Base-by-base conservation (phyloP, 1,284 basidiomycete genomes). In the Clitocybe nebularis region DNA sequence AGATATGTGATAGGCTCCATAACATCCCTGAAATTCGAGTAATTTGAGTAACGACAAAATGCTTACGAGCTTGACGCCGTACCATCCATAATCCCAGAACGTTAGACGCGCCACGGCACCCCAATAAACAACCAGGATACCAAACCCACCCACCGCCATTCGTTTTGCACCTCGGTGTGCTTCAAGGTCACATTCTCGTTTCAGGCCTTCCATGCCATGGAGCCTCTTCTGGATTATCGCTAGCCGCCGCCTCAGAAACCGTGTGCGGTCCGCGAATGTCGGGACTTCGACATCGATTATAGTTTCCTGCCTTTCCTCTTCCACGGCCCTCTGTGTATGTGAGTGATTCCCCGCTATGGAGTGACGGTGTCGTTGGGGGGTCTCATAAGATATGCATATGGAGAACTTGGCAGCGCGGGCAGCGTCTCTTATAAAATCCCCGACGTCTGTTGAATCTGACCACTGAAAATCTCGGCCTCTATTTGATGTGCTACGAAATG, bases 1-100 rank as follows among this genome's bases (percentile, higher is more conserved):
- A 81, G 63, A 55, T 82, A 81, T 3, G 78, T 84, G 35, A 83
- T 72, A 1, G 81, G 82, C 54, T 85, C 81, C 79, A 83, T 84
- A 7, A 81, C 61, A 50, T 84, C 81, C 80, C 79, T 80, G 29
- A 50, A 35, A 33, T 16, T 24, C 21, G 8, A 23, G 13, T 5
- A 23, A 17, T 14, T 7, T 32, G 7, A 38, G 21, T 25, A 17
- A 11, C 30, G 44, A 21, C 10, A 11, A 16, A 38, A 32, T 7
- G 14, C 4, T 3, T 3, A 14, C 17, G 21, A 43, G 20, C 9
- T 36, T 26, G 10, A 11, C 23, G 13, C 0, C 66, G 33, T 42
- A 75, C 75, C 75, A 79, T 13, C 76, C 76, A 47, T 65, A 74
- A 55, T 79, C 75, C 76, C 76, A 78, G 57, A 81, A 81, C n/a